phyloP scores from a whole-genome alignment of 495 filamentous ascomycete genomes.

The Tuber microsphaerosporum region DNA sequence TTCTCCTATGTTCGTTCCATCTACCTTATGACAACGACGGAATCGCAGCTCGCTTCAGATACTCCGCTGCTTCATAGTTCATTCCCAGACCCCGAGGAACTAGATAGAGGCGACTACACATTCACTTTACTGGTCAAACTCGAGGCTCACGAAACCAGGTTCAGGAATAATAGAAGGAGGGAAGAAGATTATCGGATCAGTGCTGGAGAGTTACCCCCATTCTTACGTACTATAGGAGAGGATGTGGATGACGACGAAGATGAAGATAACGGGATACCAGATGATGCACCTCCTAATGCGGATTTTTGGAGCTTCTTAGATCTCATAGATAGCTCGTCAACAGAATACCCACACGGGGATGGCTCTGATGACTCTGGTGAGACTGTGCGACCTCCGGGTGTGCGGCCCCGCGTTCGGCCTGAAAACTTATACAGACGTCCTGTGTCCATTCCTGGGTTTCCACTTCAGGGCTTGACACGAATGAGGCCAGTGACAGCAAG shows the following conservation, averaged over 20 bases:
- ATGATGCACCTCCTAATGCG: background rate
- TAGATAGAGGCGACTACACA: background rate
- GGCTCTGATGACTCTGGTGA: background rate
- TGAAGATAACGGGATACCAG: background rate
- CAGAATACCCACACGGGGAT: background rate
- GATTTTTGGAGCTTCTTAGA: background rate
- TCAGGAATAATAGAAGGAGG: background rate
- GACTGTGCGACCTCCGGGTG: background rate
- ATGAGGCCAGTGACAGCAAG: background rate
- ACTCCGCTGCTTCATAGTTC: background rate
- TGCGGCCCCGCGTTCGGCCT: background rate
- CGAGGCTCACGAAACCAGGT: background rate
- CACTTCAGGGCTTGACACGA: background rate
- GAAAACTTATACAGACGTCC: background rate
- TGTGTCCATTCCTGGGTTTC: background rate
- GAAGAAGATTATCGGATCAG: background rate
- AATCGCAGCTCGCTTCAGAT: background rate
- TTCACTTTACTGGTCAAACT: background rate
- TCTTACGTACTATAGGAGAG: background rate
- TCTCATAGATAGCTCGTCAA: background rate
- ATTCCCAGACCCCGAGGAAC: background rate
- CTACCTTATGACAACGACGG: background rate
- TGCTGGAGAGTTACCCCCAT: background rate
- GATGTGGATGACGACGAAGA: background rate
- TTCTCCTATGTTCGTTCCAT: background rate